Evolutionary conservation across 352 stramenopile genomes (phyloP), one percentile per base, ranked within the genome.

Genomic region (Phytophthora citricola): DNA sequence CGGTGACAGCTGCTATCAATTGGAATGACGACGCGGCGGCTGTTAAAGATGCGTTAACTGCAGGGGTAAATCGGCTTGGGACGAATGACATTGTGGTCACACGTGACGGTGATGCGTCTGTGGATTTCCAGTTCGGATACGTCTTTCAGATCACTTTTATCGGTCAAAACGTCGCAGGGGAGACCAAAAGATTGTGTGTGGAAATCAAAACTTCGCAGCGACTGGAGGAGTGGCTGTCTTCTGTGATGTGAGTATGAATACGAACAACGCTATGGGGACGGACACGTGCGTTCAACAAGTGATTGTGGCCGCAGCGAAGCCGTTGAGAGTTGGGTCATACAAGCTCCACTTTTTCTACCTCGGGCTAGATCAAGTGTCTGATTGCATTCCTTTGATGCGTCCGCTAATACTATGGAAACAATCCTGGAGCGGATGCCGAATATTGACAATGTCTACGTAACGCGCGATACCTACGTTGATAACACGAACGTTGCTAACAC

Each of bases 81-180:
- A 45, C 68, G 0, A 63, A 51, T 14, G 87, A 95, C 50, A 82
- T 95, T 26, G 46, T 92, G 6, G 85, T 95, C 8, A 93, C 83
- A 7, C 84, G 85, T 2, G 84, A 92, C 38, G 87, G 85, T 3
- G 85, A 95, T 65, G 79, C 47, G 3, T 84, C 75, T 0, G 66
- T 70, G 1, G 71, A 74, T 6, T 94, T 85, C 54, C 64, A 74
- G 17, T 94, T 83, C 47, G 87, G 85, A 11, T 93, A 92, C 31
- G 58, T 88, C 9, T 93, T 79, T 36, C 86, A 87, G 5, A 78
- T 95, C 53, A 91, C 82, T 38, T 95, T 95, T 66, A 54, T 94
- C 7, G 85, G 87, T 9, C 87, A 85, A 15, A 73, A 54, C 1
- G 82, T 95, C 4, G 84, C 79, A 1, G 87, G 87, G 2, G 79